Conservation (phyloP, 345 rosid genomes). For the Leavenworthia alabamica region DNA sequence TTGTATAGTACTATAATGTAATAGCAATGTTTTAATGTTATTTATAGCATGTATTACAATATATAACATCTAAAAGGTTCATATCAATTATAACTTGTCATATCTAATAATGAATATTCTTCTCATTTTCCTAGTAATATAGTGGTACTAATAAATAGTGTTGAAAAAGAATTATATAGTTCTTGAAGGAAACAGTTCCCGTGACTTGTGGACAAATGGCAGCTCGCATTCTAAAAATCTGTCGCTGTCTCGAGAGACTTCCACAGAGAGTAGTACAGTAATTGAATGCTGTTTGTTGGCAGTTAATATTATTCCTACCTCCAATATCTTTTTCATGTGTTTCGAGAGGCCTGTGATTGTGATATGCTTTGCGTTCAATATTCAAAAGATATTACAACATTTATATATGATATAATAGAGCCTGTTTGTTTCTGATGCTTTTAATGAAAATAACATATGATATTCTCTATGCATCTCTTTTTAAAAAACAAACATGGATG, state of each 20-base stretch:
- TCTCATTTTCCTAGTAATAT: background rate
- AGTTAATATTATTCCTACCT: constrained; percentile 7
- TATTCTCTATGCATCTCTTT: no score
- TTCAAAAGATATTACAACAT: background rate
- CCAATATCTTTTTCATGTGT: constrained; percentile 20
- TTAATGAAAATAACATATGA: no score
- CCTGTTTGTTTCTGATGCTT: no score
- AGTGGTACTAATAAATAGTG: background rate
- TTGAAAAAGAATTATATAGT: background rate
- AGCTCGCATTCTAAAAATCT: constrained; percentile 5
- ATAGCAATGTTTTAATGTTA: no score
- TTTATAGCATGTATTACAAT: background rate
- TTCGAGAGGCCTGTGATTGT: background rate
- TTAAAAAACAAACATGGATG: no score
- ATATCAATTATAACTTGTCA: no score
- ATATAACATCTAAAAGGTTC: no score
- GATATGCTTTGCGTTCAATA: background rate
- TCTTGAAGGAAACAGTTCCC: background rate
- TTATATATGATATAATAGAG: background rate
- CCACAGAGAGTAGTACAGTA: background rate
- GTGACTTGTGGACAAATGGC: constrained; percentile 25
- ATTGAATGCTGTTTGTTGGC: constrained; percentile 18
- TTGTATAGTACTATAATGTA: no score
- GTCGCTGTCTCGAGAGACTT: constrained; percentile 4
- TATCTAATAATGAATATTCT: background rate